Evolutionary conservation across 75 land plant species (phyloP).

Genomic region (Pinus taeda): DNA sequence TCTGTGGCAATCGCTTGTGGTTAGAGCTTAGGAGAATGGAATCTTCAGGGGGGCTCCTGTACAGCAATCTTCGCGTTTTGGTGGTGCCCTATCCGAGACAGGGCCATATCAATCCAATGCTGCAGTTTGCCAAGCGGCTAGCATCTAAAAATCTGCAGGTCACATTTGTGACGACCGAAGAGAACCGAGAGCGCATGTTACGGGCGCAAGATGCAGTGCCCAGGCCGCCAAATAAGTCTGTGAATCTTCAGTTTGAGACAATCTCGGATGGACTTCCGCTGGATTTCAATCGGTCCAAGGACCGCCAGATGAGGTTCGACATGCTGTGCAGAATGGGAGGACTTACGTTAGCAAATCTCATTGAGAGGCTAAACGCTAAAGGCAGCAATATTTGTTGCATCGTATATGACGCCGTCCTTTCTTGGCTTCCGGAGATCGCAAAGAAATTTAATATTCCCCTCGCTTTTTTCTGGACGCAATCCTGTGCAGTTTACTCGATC

Average conservation of each 20-base stretch:
- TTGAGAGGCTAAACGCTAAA: slow-evolving; percentile 11
- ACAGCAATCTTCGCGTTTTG: not conserved
- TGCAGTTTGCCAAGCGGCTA: slow-evolving; percentile 47
- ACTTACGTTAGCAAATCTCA: slow-evolving; percentile 14
- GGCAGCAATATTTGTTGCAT: slow-evolving; percentile 42
- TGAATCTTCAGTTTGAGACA: not conserved
- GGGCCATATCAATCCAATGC: slow-evolving; percentile 55
- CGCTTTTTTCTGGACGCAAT: slow-evolving; percentile 63
- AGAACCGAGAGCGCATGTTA: slow-evolving; percentile 15
- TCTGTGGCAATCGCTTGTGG: too few relatives aligned
- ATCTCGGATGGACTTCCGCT: not conserved
- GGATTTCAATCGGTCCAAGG: not conserved
- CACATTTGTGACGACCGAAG: slow-evolving; percentile 44
- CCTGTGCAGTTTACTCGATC: slow-evolving; percentile 38
- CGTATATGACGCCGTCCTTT: slow-evolving; percentile 45
- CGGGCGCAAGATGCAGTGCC: not conserved
- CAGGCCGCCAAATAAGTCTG: not conserved
- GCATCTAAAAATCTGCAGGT: slow-evolving; percentile 27
- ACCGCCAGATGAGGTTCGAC: not conserved
- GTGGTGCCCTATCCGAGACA: slow-evolving; percentile 18
- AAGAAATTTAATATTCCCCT: slow-evolving; percentile 28
- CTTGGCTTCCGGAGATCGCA: slow-evolving; percentile 54
- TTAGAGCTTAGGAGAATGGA: too few relatives aligned
- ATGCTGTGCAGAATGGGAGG: not conserved
- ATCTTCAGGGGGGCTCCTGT: too few relatives aligned